Evolutionary conservation across 192 early-diverging fungal species (phyloP).

Genomic region (Entomortierella beljakovae): DNA sequence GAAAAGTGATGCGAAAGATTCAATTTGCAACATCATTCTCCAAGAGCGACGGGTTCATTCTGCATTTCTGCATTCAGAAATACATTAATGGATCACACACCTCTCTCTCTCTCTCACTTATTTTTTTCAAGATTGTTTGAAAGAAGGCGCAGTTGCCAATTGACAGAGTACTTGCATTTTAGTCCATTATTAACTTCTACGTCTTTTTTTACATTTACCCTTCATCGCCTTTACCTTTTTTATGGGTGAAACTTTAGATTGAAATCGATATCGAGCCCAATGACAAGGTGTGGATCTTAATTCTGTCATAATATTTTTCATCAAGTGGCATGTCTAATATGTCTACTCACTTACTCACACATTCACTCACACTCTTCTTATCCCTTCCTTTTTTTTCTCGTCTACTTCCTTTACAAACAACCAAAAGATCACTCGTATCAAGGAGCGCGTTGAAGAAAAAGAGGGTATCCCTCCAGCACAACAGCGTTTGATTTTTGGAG

Average conservation of each 20-base stretch:
- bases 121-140: not conserved
- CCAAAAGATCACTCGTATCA: constrained; percentile 89
- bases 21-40: no score
- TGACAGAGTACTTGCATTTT: not conserved
- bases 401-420: no score
- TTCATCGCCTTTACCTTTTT: not conserved
- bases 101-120: not conserved
- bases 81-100: not conserved
- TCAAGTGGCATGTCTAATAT: no score
- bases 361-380: no score
- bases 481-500: constrained; percentile 94
- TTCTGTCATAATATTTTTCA: not conserved
- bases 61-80: no score
- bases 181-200: not conserved
- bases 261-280: constrained; percentile 89
- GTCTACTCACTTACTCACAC: not conserved
- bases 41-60: no score
- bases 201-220: not conserved
- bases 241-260: constrained; percentile 69
- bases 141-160: constrained; percentile 2
- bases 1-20: no score
- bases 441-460: constrained; percentile 94
- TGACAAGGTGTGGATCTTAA: constrained; percentile 65
- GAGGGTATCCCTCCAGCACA: constrained; percentile 98
- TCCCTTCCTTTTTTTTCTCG: not conserved